Evolutionary conservation across 2,329 filamentous ascomycete species (phyloP).

Genomic region (Aspergillus versicolor): DNA sequence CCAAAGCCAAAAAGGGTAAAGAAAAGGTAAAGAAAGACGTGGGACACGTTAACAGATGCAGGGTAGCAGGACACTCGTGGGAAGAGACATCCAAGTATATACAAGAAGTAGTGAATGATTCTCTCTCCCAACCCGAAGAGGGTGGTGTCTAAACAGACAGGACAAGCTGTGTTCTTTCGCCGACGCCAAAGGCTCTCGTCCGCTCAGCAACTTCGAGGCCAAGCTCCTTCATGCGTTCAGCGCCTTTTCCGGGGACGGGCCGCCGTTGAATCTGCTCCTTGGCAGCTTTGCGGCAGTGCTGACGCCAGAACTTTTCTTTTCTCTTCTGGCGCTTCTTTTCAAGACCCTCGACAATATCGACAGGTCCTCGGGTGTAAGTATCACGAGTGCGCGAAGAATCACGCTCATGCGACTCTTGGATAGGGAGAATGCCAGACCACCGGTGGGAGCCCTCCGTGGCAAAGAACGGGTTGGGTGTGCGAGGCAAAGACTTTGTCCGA

Average conservation of each 20-base stretch:
- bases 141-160: constrained; percentile 60
- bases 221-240: constrained; percentile 89
- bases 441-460: constrained; percentile 32
- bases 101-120: constrained; percentile 22
- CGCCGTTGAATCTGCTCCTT: constrained; percentile 63
- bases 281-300: constrained; percentile 79
- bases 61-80: constrained; percentile 25
- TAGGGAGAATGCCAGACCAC: constrained; percentile 33
- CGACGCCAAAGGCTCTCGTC: constrained; percentile 63
- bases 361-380: constrained; percentile 80
- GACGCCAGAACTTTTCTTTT: constrained; percentile 87
- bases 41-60: constrained; percentile 25
- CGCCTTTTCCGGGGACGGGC: constrained; percentile 78
- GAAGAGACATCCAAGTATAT: constrained; percentile 26
- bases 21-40: constrained; percentile 22
- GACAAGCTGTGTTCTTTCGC: constrained; percentile 61
- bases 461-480: constrained; percentile 70
- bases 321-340: constrained; percentile 92
- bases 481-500: constrained; percentile 83
- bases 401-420: constrained; percentile 37
- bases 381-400: constrained; percentile 44
- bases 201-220: constrained; percentile 86
- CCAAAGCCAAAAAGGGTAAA: constrained; percentile 15
- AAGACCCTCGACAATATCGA: constrained; percentile 95
- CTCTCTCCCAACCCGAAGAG: constrained; percentile 11